Conservation (phyloP, 2,329 filamentous ascomycete genomes). For the Hymenotorrendiella dingleyae region DNA sequence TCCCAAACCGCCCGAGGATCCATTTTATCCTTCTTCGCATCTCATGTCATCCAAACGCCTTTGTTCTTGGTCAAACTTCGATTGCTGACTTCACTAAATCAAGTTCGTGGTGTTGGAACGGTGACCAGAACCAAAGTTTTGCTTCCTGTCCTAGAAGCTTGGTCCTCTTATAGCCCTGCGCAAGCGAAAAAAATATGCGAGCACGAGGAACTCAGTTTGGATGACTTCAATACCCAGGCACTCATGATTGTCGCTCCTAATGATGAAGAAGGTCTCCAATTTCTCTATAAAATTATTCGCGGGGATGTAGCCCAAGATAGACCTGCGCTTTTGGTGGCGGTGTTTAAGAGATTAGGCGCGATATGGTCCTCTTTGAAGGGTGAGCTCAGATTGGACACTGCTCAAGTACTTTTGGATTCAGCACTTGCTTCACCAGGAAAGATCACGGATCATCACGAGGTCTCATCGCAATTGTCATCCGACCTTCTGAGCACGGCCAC, state of each 20-base stretch:
- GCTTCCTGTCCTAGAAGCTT: slow-evolving; percentile 67
- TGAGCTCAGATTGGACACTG: slow-evolving; percentile 52
- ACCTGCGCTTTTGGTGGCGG: slow-evolving; percentile 51
- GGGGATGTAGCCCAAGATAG: slow-evolving; percentile 39
- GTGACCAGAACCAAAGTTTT: slow-evolving; percentile 67
- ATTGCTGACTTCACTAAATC: slow-evolving; percentile 66
- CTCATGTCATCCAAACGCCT: slow-evolving; percentile 65
- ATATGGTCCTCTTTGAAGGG: slow-evolving; percentile 70
- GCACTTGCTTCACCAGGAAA: slow-evolving; percentile 40
- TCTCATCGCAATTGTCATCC: slow-evolving; percentile 54
- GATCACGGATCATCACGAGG: slow-evolving; percentile 21
- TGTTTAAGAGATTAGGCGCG: slow-evolving; percentile 62
- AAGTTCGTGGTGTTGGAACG: slow-evolving; percentile 64
- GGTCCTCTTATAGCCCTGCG: slow-evolving; percentile 51
- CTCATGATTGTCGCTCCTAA: slow-evolving; percentile 47
- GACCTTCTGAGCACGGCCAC: slow-evolving; percentile 68
- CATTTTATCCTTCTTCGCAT: slow-evolving; percentile 66
- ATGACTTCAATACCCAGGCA: slow-evolving; percentile 46
- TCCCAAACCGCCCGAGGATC: slow-evolving; percentile 57
- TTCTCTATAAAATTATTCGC: slow-evolving; percentile 45
- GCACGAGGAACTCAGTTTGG: slow-evolving; percentile 40
- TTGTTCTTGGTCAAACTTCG: slow-evolving; percentile 62
- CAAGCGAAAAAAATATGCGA: slow-evolving; percentile 46
- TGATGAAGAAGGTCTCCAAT: slow-evolving; percentile 50
- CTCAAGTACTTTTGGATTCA: slow-evolving; percentile 57